Conservation (phyloP, 331 rosid species). For the Malus hybrid region DNA sequence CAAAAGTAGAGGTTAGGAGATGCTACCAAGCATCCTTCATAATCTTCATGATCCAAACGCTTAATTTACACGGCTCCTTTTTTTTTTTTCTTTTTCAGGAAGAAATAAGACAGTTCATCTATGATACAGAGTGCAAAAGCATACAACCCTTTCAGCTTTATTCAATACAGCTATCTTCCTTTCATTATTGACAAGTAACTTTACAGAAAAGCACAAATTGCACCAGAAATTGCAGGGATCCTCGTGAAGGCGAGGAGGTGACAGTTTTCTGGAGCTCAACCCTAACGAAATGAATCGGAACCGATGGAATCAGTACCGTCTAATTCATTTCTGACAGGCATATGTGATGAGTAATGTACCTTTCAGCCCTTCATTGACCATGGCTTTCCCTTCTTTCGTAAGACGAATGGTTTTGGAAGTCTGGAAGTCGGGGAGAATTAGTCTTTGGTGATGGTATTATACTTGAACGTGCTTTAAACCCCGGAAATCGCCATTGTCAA, state of each 20-base stretch:
- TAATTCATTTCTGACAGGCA: background rate
- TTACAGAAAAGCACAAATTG: background rate
- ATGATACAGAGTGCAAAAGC: background rate
- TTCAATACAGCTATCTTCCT: background rate
- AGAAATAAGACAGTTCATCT: background rate
- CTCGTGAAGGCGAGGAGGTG: background rate
- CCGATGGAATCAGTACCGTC: background rate
- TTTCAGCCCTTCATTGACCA: background rate
- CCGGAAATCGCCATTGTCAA: background rate
- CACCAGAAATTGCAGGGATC: background rate
- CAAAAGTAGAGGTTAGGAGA: background rate
- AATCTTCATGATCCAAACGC: background rate
- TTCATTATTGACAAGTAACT: background rate
- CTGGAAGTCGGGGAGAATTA: background rate
- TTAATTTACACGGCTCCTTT: background rate
- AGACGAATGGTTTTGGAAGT: background rate
- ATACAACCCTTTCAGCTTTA: background rate
- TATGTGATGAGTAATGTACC: background rate
- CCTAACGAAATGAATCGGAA: background rate
- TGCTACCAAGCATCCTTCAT: background rate
- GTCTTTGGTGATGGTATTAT: background rate
- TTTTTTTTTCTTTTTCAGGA: background rate
- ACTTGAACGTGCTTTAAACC: background rate
- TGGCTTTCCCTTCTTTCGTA: background rate
- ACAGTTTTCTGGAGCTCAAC: background rate